Percentiles rank a stretch among this genome's conserved stretches.
phyloP scores from a whole-genome alignment of 768 basidiomycete genomes.

The Suillus variegatus region DNA sequence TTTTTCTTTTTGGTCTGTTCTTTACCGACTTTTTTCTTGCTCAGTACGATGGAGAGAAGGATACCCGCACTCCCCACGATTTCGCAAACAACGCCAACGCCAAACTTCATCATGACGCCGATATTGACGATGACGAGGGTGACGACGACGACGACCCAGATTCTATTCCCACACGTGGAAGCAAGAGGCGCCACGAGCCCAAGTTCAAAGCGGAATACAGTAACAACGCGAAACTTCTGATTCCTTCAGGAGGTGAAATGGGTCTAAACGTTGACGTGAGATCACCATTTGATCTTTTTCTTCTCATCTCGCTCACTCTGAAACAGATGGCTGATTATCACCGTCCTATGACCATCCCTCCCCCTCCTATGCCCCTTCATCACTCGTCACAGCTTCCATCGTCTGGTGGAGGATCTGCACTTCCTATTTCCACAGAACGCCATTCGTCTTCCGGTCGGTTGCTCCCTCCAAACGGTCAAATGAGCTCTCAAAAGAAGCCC shows the following conservation, averaged over 20 bases:
- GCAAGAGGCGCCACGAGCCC: conserved; percentile 25
- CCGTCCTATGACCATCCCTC: conserved; percentile 34
- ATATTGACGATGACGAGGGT: conserved; percentile 37
- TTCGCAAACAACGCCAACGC: conserved; percentile 40
- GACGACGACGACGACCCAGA: conserved; percentile 41
- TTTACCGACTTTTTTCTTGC: neutral
- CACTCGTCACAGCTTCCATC: conserved; percentile 28
- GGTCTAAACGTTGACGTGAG: conserved; percentile 28
- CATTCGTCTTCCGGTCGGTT: conserved; percentile 34
- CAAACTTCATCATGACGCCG: conserved; percentile 23
- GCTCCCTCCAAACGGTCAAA: conserved; percentile 26
- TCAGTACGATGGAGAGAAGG: conserved; percentile 55
- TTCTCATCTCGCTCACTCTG: conserved; percentile 4
- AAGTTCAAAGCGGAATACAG: conserved; percentile 33
- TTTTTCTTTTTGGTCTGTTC: neutral
- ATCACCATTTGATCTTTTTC: neutral
- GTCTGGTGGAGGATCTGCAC: conserved; percentile 22
- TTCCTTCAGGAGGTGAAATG: conserved; percentile 21
- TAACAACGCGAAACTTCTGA: conserved; percentile 19
- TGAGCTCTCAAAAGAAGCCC: conserved; percentile 29
- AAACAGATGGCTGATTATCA: conserved; percentile 34
- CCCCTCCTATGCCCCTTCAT: conserved; percentile 33
- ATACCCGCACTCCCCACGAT: conserved; percentile 49
- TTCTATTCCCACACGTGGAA: conserved; percentile 16
- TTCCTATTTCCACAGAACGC: conserved; percentile 36